Evolutionary conservation across 495 filamentous ascomycete genomes (phyloP).

Genomic region (Xylaria telfairii): DNA sequence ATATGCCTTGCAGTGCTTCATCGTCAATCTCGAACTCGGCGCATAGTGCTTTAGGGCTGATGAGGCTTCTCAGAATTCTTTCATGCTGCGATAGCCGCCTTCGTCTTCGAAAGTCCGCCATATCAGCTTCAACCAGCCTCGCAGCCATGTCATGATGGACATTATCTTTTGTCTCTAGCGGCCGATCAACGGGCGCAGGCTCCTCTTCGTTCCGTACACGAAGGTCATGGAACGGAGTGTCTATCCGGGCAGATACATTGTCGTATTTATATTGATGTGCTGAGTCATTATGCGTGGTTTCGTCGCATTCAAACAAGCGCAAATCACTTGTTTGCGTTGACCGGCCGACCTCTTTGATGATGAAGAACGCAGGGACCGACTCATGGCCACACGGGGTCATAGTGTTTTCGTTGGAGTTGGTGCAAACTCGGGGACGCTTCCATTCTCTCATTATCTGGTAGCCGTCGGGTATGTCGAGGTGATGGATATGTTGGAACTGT

Average conservation of each 20-base stretch:
- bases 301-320: conserved; percentile 20
- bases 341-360: conserved; percentile 36
- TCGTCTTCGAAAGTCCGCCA: conserved; percentile 47
- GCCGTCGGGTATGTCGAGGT: conserved; percentile 32
- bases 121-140: conserved; percentile 47
- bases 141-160: conserved; percentile 48
- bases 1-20: conserved; percentile 54
- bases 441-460: conserved; percentile 36
- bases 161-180: conserved; percentile 28
- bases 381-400: conserved; percentile 27
- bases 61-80: conserved; percentile 55
- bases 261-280: conserved; percentile 15
- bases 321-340: neutral
- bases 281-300: conserved; percentile 17
- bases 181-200: conserved; percentile 21
- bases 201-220: conserved; percentile 27
- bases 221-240: conserved; percentile 27
- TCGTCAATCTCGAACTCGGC: conserved; percentile 55
- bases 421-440: conserved; percentile 34
- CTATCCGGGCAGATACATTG: conserved; percentile 9
- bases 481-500: conserved; percentile 32
- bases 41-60: conserved; percentile 46
- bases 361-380: conserved; percentile 35
- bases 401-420: conserved; percentile 24
- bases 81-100: conserved; percentile 55